Percentiles rank a stretch among this genome's conserved stretches.
These are phyloP conservation scores for Coemansia aciculifera DNA, from an alignment of 192 early-diverging fungal species.

Conservation along the genomic window DNA sequence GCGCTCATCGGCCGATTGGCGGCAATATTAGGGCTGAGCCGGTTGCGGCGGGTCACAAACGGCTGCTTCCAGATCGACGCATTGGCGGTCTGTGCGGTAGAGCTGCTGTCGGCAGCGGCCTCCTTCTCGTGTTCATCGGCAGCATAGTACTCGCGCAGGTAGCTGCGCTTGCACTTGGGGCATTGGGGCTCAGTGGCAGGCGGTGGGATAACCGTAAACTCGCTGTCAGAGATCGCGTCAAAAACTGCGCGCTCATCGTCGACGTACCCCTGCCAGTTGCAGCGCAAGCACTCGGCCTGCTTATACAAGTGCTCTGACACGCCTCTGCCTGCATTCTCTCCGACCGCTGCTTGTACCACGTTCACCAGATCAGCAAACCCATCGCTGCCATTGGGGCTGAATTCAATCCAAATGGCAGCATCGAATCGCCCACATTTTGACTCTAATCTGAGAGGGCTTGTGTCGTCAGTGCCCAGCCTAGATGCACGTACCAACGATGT, in stretches of 20 bases:
- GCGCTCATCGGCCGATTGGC: background rate
- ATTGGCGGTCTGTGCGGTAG: background rate
- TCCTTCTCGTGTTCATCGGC: conserved; percentile 16
- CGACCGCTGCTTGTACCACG: conserved; percentile 5
- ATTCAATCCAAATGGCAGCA: conserved; percentile 31
- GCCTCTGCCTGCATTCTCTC: conserved; percentile 12
- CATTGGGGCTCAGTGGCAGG: conserved; percentile 27
- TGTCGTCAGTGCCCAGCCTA: background rate
- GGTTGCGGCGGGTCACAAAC: conserved; percentile 17
- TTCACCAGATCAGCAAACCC: conserved; percentile 4
- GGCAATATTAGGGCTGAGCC: background rate
- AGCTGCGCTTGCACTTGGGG: conserved; percentile 39
- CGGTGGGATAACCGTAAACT: conserved; percentile 2
- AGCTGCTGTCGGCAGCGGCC: background rate
- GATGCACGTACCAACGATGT: conserved; percentile 16
- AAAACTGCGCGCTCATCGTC: conserved; percentile 31
- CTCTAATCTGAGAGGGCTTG: conserved; percentile 13
- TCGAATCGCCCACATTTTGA: conserved; percentile 38
- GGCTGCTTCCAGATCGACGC: conserved; percentile 11
- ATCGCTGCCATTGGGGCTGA: background rate
- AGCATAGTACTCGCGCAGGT: conserved; percentile 53
- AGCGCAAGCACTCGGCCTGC: conserved; percentile 52
- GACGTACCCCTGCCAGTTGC: conserved; percentile 44
- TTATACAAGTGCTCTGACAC: conserved; percentile 36
- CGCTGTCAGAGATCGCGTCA: conserved; percentile 12